Evolutionary conservation across 139 green algal genomes (phyloP), one percentile per base, ranked within the genome.

Genomic region (Zygnema cylindricum): DNA sequence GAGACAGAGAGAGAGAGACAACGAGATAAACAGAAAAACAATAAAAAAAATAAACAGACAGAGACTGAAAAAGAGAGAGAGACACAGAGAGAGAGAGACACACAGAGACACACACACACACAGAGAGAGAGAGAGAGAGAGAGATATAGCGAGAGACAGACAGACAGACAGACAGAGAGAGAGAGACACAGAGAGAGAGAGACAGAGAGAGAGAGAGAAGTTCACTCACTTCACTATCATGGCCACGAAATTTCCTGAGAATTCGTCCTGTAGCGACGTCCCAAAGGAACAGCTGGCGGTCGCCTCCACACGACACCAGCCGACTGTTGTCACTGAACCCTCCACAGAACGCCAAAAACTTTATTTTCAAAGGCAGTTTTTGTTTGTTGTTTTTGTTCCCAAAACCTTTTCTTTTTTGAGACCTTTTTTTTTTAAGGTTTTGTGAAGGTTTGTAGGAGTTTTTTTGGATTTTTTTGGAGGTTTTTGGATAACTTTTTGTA

Each of bases 231-330:
- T 92, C 43, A 42, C 33, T 38, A 21, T 98, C 97, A 86, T 99
- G 97, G 0, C 97, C 97, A 21, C 90, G 79, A 77, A 98, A 96
- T 83, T 96, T 96, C 3, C 97, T 92, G 1, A 99, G 94, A 76
- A 96, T 95, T 7, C 85, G 86, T 16, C 94, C 97, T 16, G 93
- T 94, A 1, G 92, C 86, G 0, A 99, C 97, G 83, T 99, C 97
- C 97, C 97, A 99, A 33, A 97, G 81, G 86, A 99, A 97, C 1
- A 98, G 89, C 83, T 96, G 84, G 16, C 88, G 84, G 55, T 99
- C 97, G 32, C 95, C 96, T 0, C 97, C 97, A 82, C 94, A 96
- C 0, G 95, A 97, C 0, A 95, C 95, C 92, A 99, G 91, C 96
- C 92, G 96, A 95, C 92, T 91, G 93, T 98, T 99, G 92, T 98